A percentile compares a stretch with the other conserved stretches of the same genome.
These are phyloP conservation scores for Amanita pallidorosea DNA, from an alignment of 768 basidiomycete genomes.

Conservation along the genomic window DNA sequence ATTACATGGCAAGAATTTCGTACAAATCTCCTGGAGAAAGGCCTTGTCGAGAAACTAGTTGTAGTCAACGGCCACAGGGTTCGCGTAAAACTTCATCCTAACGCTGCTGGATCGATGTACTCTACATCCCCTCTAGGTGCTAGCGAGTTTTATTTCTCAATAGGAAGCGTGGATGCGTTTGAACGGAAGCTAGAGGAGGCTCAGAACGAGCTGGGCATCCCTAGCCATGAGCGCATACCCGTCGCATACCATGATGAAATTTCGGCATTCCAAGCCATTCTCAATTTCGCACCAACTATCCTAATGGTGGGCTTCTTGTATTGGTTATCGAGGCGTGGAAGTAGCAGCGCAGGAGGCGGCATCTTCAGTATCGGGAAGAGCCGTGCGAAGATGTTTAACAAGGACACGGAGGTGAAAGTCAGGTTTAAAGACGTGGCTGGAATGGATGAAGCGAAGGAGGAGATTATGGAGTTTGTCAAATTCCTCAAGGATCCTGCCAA, in stretches of 20 bases:
- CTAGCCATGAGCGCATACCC: constrained; percentile 86
- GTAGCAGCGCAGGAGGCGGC: constrained; percentile 65
- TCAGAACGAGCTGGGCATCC: constrained; percentile 86
- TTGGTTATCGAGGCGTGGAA: constrained; percentile 72
- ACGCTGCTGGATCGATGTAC: constrained; percentile 74
- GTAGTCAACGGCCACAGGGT: constrained; percentile 89
- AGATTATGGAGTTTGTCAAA: constrained; percentile 99
- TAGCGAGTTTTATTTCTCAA: constrained; percentile 86
- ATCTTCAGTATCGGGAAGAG: constrained; percentile 98
- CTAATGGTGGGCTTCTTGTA: constrained; percentile 84
- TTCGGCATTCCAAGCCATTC: constrained; percentile 65
- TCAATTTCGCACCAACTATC: constrained; percentile 93
- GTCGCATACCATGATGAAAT: constrained; percentile 96
- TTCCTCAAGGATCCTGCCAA: constrained; percentile 93
- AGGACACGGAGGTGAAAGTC: constrained; percentile 88
- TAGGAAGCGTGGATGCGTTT: constrained; percentile 94
- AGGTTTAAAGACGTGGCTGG: constrained; percentile 97
- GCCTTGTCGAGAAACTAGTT: constrained; percentile 85
- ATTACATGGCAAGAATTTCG: constrained; percentile 99
- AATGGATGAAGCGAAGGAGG: constrained; percentile 99
- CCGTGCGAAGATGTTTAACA: constrained; percentile 89
- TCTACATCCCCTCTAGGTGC: constrained; percentile 40
- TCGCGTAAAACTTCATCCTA: constrained; percentile 86
- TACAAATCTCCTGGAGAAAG: constrained; percentile 93
- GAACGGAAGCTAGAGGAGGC: constrained; percentile 93